Evolutionary conservation across 1,284 basidiomycete genomes (phyloP), one percentile per base, ranked within the genome.

Genomic region (Pseudozyma thailandica): DNA sequence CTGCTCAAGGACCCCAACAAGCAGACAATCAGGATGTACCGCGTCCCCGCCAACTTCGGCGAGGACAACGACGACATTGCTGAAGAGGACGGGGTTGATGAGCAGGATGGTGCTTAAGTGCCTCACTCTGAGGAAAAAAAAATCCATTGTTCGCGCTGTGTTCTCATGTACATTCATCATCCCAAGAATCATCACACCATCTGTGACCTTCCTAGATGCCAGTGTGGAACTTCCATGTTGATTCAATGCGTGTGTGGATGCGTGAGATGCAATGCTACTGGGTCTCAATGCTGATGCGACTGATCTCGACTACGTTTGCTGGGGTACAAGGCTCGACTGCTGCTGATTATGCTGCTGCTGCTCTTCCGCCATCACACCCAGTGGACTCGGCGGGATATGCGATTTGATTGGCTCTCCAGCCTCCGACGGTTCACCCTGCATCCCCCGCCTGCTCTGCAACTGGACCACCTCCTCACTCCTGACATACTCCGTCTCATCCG

Each of bases 11-110:
- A 82, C 58, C 81, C 81, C 46, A 82, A 82, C 76, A 81, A 79
- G 70, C 91, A 94, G 57, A 90, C 95, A 77, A 90, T 98, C 83
- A 90, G 94, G 59, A 85, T 99, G 48, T 99, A 98, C 86, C 86
- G 90, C 55, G 93, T 98, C 7, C 96, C 95, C 10, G 85, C 89
- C 80, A 89, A 89, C 66, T 90, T 94, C 31, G 97, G 98, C 82
- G 80, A 81, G 44, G 75, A 81, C 25, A 66, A 57, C 20, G 78
- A 88, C n/a, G 87, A 84, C 18, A 84, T 85, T 53, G 82, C 56
- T 3, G 86, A 84, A 21, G 88, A 88, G 43, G 87, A 87, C n/a
- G 81, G 80, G 6, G 86, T 87, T 50, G 58, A 64, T 21, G 58
- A 55, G 28, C 59, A 74, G 57, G 21, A 50, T 15, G 49, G 50